Conservation (phyloP, 305 asterid genomes). For the Fraxinus platypoda region DNA sequence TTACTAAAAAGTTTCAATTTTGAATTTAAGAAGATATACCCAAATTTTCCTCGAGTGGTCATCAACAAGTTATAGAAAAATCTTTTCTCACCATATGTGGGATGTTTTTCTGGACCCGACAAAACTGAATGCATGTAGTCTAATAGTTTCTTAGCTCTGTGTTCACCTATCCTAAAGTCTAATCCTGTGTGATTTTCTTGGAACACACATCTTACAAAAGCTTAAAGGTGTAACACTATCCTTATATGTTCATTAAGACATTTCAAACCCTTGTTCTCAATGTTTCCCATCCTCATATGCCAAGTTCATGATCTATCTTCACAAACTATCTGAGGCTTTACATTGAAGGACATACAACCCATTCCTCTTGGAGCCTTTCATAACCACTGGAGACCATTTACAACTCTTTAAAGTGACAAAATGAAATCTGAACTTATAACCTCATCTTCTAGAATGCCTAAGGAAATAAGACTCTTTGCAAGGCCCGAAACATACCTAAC, state of each 20-base stretch:
- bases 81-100: background rate
- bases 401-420: background rate
- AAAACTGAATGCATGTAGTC: background rate
- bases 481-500: background rate
- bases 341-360: background rate
- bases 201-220: background rate
- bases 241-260: background rate
- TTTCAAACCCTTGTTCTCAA: background rate
- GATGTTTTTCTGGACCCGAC: background rate
- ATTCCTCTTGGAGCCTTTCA: background rate
- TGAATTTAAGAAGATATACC: background rate
- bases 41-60: background rate
- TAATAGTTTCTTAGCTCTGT: background rate
- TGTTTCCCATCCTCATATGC: background rate
- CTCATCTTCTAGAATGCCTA: background rate
- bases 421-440: background rate
- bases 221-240: background rate
- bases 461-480: background rate
- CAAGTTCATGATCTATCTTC: background rate
- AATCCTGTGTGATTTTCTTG: background rate
- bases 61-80: background rate
- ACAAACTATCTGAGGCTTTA: background rate
- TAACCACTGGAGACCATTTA: too few relatives aligned
- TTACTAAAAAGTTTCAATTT: background rate
- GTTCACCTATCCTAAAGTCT: background rate